Conservation (phyloP, 345 rosid genomes). For the Hypericum perforatum region DNA sequence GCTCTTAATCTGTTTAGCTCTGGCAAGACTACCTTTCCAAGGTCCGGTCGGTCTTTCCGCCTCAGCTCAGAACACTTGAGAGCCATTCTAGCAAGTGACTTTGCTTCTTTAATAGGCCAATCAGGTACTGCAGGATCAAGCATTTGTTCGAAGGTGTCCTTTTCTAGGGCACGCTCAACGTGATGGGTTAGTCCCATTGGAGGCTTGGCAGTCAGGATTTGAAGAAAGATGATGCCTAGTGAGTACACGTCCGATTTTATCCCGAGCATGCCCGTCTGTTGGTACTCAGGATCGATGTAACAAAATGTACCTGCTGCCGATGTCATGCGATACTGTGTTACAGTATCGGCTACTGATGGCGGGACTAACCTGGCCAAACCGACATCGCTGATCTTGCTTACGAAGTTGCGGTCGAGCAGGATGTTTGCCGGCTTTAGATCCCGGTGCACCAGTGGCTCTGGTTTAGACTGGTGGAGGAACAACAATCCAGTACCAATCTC, state of each 20-base stretch:
- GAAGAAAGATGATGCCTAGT: background rate
- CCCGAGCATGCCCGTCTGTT: background rate
- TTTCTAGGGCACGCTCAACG: background rate
- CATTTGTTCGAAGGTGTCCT: background rate
- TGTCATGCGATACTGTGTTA: background rate
- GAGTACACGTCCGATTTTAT: background rate
- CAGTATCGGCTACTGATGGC: background rate
- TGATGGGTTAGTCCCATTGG: background rate
- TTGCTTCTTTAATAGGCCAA: background rate
- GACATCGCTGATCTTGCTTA: no score
- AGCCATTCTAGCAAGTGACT: background rate
- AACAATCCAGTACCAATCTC: background rate
- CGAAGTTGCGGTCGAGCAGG: no score
- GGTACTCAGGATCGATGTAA: conserved; percentile 1
- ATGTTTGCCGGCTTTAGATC: no score
- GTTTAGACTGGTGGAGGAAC: background rate
- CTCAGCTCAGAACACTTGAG: background rate
- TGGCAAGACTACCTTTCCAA: background rate
- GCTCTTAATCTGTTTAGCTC: background rate
- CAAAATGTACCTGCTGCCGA: background rate
- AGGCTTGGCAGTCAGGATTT: background rate
- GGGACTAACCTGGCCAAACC: background rate
- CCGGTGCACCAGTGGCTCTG: background rate
- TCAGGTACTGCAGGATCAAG: background rate
- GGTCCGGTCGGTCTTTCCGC: background rate